Evolutionary conservation across 768 basidiomycete genomes (phyloP), one percentile per base, ranked within the genome.

Genomic region (Kondoa malvinella): DNA sequence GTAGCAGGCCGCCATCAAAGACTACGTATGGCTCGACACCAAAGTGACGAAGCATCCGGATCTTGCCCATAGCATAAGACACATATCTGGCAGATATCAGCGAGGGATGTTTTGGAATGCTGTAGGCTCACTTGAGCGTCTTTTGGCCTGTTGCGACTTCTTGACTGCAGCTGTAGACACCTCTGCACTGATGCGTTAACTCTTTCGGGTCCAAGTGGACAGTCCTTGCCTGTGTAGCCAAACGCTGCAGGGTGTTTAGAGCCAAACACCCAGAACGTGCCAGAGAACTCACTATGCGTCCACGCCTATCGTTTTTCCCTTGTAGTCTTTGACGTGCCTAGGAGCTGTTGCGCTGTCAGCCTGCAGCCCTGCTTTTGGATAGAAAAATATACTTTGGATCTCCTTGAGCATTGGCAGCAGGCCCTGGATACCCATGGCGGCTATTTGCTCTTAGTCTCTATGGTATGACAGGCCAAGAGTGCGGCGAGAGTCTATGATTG

Each of bases 1-100:
- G 92, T 32, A 99, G 83, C 12, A 88, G 88, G 0, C 94, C 94
- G 17, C 95, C 95, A 75, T 97, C 95, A 73, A 99, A 94, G 21
- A 99, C 95, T 29, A 99, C 80, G 76, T 88, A 91, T 0, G 95
- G 94, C 64, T 82, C 82, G 68, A 97, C 88, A 27, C 84, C 83
- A 76, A 89, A 82, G 77, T 97, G 85, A 69, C 84, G 83, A 64
- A 99, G 78, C 66, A 97, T 82, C 31, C 91, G 83, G 57, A 97
- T 85, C 33, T 87, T 85, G 72, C 89, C 85, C 91, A 97, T 94
- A 50, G 87, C 87, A 78, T 94, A 99, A 76, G 94, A 86, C 68
- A 97, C 90, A 81, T 95, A 96, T 79, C 92, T 94, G 72, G 29
- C 33, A 16, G 15, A 29, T 0, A 15, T 15, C 15, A 34, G 21